phyloP scores from a whole-genome alignment of 2,329 filamentous ascomycete species.

The Arachnomyces sp. region DNA sequence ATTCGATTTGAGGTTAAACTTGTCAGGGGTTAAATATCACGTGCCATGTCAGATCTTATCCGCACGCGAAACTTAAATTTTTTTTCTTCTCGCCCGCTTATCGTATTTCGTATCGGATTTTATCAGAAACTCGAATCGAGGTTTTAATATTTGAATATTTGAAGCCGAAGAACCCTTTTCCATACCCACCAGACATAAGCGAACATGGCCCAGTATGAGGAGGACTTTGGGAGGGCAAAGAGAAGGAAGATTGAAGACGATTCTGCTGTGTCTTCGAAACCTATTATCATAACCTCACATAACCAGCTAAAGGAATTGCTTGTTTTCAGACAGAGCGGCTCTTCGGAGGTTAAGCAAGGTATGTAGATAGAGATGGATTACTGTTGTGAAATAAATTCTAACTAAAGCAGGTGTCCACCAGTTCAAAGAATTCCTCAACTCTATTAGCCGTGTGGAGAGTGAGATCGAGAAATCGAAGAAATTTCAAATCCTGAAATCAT shows the following conservation, averaged over 20 bases:
- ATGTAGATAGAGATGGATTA: conserved; percentile 31
- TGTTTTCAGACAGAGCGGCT: conserved; percentile 61
- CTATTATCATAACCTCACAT: conserved; percentile 36
- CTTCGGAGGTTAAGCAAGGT: conserved; percentile 50
- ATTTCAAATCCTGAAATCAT: conserved; percentile 38
- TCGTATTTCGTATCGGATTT: too few species aligned
- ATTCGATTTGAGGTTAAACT: too few species aligned
- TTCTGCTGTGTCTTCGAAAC: conserved; percentile 4
- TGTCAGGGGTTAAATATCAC: too few species aligned
- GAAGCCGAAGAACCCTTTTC: too few species aligned
- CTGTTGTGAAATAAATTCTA: not conserved
- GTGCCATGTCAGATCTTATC: too few species aligned
- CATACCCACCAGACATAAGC: conserved; percentile 9
- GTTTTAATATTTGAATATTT: too few species aligned
- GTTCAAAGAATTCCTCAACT: conserved; percentile 39
- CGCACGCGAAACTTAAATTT: too few species aligned
- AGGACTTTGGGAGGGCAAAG: conserved; percentile 28
- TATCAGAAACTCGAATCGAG: too few species aligned
- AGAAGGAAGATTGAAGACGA: conserved; percentile 32
- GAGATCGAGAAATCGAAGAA: conserved; percentile 31
- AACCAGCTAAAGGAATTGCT: conserved; percentile 63
- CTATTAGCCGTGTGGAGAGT: conserved; percentile 29
- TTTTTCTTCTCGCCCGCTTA: too few species aligned
- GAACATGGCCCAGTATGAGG: conserved; percentile 28
- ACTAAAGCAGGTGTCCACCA: conserved; percentile 29